Percentiles rank a stretch among this genome's conserved stretches.
These are phyloP conservation scores for Sorghum bicolor DNA, from an alignment of 176 grass and related monocot genomes.

Conservation along the genomic window DNA sequence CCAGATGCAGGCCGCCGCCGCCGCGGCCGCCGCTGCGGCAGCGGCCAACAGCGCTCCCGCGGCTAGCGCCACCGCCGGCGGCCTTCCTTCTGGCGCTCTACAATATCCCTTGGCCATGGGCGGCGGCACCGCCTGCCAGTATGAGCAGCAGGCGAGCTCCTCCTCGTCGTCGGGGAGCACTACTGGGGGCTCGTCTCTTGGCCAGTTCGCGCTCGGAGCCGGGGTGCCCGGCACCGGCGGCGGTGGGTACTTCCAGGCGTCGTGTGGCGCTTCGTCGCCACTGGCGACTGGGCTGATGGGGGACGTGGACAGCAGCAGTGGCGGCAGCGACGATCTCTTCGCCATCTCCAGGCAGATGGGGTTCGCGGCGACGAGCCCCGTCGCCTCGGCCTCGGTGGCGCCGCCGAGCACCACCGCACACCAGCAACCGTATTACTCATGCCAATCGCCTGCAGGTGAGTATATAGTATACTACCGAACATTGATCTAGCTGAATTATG, in stretches of 20 bases:
- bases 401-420: constrained; percentile 34
- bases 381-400: constrained; percentile 23
- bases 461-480: constrained; percentile 22
- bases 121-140: constrained; percentile 22
- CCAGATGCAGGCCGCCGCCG: constrained; percentile 74
- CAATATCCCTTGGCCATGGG: constrained; percentile 36
- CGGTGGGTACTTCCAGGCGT: constrained; percentile 36
- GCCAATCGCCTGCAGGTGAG: constrained; percentile 46
- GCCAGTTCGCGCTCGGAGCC: constrained; percentile 17
- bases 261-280: constrained; percentile 37
- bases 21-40: background rate
- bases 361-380: constrained; percentile 29
- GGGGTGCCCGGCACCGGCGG: background rate
- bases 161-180: constrained; percentile 48
- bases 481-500: constrained; percentile 12
- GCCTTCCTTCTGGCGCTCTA: background rate
- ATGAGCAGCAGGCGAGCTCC: constrained; percentile 47
- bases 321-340: constrained; percentile 78
- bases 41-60: constrained; percentile 3
- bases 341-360: constrained; percentile 91
- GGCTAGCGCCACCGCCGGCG: constrained; percentile 15
- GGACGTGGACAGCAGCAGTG: constrained; percentile 37
- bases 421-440: constrained; percentile 39
- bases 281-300: constrained; percentile 38
- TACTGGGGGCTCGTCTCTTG: constrained; percentile 40